Conservation (phyloP, 495 filamentous ascomycete genomes). For the Annulohypoxylon maeteangense region DNA sequence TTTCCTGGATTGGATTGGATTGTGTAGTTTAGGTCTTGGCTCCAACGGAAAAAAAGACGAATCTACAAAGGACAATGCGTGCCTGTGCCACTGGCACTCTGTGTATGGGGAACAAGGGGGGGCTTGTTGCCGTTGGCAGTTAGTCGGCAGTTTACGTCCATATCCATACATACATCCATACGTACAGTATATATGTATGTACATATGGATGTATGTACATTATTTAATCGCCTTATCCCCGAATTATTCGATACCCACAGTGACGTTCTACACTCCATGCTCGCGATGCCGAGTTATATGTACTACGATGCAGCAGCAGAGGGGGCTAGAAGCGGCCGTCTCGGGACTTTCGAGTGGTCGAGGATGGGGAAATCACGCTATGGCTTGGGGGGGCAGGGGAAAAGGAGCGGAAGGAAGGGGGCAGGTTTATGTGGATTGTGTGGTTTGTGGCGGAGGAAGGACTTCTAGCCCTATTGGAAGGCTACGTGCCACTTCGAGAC, state of each 20-base stretch:
- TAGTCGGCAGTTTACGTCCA: conserved; percentile 15
- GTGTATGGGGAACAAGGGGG: background rate
- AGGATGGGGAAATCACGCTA: conserved; percentile 13
- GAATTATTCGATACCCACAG: background rate
- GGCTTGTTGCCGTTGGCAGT: background rate
- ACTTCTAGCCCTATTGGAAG: conserved; percentile 15
- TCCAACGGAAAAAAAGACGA: too few species aligned
- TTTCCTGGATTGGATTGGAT: background rate
- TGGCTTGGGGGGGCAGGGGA: background rate
- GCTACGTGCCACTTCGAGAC: conserved; percentile 1
- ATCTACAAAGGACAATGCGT: conserved; percentile 21
- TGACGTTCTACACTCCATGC: background rate
- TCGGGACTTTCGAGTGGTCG: background rate
- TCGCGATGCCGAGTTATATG: background rate
- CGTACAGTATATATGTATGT: too few species aligned
- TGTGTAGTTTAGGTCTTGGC: background rate
- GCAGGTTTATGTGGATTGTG: background rate
- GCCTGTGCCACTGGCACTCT: background rate
- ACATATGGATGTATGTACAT: too few species aligned
- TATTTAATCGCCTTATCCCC: background rate
- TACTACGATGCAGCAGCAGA: background rate
- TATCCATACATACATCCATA: background rate
- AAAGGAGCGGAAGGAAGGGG: background rate
- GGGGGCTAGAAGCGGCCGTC: background rate
- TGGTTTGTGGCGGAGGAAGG: background rate